Evolutionary conservation across 805 yeast species (phyloP), one percentile per base, ranked within the genome.

Genomic region (Clavispora phyllophila): DNA sequence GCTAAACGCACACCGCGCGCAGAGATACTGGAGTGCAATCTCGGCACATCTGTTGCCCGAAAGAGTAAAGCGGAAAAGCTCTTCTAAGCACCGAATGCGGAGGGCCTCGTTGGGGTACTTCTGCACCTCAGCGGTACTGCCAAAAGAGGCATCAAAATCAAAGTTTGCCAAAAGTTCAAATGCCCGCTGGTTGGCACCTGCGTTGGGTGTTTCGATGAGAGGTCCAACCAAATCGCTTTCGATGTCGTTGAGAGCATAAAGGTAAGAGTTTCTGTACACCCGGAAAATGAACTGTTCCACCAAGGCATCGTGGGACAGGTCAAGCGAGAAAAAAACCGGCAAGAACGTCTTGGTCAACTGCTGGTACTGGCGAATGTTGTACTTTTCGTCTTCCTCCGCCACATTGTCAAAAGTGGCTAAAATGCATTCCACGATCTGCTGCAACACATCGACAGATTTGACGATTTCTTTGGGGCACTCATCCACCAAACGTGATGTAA

Each of bases 231-330:
- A 36, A 15, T 46, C 49, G 44, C 27, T 12, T 51, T 77, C 95
- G 14, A 74, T 59, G 37, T 75, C 84, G 59, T 73, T 85, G 27
- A 68, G 68, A 43, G 72, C 77, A 65, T 76, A 84, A 22, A 77
- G 61, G 49, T 72, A 84, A 0, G 91, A 83, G 18, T 76, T 67
- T 1, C 63, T 56, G 76, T 86, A 83, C 2, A 88, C 52, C 1
- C 72, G 60, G 5, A 68, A 57, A 2, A 83, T 56, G 36, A 79
- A 70, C 9, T 62, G 63, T 9, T 69, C 67, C 10, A 82, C 52
- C 17, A 70, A 57, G 4, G 43, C 44, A 8, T 36, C 35, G 17
- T 49, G 45, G 4, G 18, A 13, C 9, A 39, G 36, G 1, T 52
- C 51, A 4, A 45, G 17, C 43, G 50, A 38, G 27, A 60, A 49